Percentiles rank a stretch among this genome's conserved stretches.
These are phyloP conservation scores for Hanseniaspora nectarophila DNA, from an alignment of 805 yeast genomes.

Conservation along the genomic window DNA sequence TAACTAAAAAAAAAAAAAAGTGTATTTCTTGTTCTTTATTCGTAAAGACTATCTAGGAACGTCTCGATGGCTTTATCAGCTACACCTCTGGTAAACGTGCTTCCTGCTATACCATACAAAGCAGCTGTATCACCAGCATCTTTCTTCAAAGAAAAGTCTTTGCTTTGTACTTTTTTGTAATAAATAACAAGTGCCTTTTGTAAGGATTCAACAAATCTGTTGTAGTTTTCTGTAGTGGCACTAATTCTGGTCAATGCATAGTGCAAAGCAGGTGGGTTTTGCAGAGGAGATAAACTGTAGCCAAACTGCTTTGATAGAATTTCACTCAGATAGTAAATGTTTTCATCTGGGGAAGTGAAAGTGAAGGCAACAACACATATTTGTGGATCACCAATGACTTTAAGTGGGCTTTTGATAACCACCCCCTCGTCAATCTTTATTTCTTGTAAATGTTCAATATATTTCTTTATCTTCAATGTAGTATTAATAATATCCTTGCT, in stretches of 20 bases:
- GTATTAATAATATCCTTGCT: slow-evolving; percentile 57
- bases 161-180: slow-evolving; percentile 15
- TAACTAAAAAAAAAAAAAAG: no score
- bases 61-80: slow-evolving; percentile 70
- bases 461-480: slow-evolving; percentile 44
- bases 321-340: slow-evolving; percentile 61
- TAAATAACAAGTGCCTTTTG: slow-evolving; percentile 33
- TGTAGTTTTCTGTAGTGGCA: background rate
- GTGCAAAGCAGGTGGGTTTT: slow-evolving; percentile 83
- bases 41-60: slow-evolving; percentile 71
- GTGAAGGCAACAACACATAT: slow-evolving; percentile 64
- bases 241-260: slow-evolving; percentile 66
- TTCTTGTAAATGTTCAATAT: slow-evolving; percentile 33
- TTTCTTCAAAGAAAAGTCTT: slow-evolving; percentile 17
- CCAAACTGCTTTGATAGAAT: slow-evolving; percentile 46
- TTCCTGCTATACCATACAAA: slow-evolving; percentile 90
- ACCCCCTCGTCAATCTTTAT: background rate
- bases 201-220: background rate
- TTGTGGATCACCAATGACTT: slow-evolving; percentile 74
- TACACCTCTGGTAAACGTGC: slow-evolving; percentile 68
- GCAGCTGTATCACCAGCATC: slow-evolving; percentile 63
- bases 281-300: slow-evolving; percentile 84
- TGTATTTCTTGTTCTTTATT: slow-evolving; percentile 25
- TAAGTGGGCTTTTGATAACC: slow-evolving; percentile 25
- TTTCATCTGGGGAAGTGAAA: background rate